Conservation (phyloP, 2,329 filamentous ascomycete species). For the Fusarium citri region DNA sequence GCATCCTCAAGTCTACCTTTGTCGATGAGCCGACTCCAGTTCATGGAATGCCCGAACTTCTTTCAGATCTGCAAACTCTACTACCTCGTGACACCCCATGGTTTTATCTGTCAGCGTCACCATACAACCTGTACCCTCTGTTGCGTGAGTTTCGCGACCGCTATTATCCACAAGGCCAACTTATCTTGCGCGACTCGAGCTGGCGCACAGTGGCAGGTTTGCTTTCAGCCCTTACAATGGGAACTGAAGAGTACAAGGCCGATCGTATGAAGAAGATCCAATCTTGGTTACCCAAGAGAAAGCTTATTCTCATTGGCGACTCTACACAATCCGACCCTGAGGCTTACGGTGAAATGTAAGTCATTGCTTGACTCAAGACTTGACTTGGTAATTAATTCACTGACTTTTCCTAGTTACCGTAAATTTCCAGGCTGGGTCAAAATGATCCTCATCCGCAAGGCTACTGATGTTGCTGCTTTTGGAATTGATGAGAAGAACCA, state of each 20-base stretch:
- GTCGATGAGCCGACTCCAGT: conserved; percentile 78
- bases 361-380: background rate
- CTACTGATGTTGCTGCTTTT: conserved; percentile 75
- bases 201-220: conserved; percentile 88
- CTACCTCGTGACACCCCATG: conserved; percentile 74
- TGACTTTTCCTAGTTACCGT: conserved; percentile 61
- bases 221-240: conserved; percentile 80
- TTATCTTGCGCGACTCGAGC: conserved; percentile 85
- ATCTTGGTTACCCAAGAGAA: conserved; percentile 79
- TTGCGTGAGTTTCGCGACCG: conserved; percentile 77
- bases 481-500: conserved; percentile 81
- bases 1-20: conserved; percentile 87
- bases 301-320: conserved; percentile 88
- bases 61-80: conserved; percentile 70
- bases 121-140: conserved; percentile 94
- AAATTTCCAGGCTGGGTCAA: conserved; percentile 80
- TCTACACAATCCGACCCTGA: conserved; percentile 93
- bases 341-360: conserved; percentile 83
- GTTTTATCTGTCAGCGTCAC: conserved; percentile 94
- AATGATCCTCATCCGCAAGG: conserved; percentile 87
- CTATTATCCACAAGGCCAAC: conserved; percentile 80
- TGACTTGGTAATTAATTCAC: conserved; percentile 1
- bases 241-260: conserved; percentile 88
- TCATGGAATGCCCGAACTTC: conserved; percentile 86
- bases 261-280: conserved; percentile 82